Percentiles rank a stretch among this genome's conserved stretches.
These are phyloP conservation scores for Sorghum bicolor DNA, from an alignment of 176 grass and related monocot genomes.

Conservation along the genomic window Sorghum_bicolor_NCBIv3 NC_012876.2:702001-702500, in stretches of 20 bases:
- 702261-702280: constrained; percentile 57
- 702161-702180: constrained; percentile 41
- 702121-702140: constrained; percentile 19
- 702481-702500: constrained; percentile 26
- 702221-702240: constrained; percentile 27
- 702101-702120: constrained; percentile 28
- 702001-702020: constrained; percentile 72
- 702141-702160: constrained; percentile 72
- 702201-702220: constrained; percentile 56
- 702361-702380: background rate
- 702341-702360: background rate
- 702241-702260: constrained; percentile 52
- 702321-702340: background rate
- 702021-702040: constrained; percentile 77
- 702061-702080: constrained; percentile 83
- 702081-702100: constrained; percentile 71
- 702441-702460: constrained; percentile 69
- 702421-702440: constrained; percentile 60
- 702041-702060: constrained; percentile 53
- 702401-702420: constrained; percentile 74
- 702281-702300: constrained; percentile 78
- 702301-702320: background rate
- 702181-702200: constrained; percentile 46
- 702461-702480: constrained; percentile 43
- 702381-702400: constrained; percentile 52